phyloP scores from a whole-genome alignment of 2,329 filamentous ascomycete species.

The Daldinia sp. region DNA sequence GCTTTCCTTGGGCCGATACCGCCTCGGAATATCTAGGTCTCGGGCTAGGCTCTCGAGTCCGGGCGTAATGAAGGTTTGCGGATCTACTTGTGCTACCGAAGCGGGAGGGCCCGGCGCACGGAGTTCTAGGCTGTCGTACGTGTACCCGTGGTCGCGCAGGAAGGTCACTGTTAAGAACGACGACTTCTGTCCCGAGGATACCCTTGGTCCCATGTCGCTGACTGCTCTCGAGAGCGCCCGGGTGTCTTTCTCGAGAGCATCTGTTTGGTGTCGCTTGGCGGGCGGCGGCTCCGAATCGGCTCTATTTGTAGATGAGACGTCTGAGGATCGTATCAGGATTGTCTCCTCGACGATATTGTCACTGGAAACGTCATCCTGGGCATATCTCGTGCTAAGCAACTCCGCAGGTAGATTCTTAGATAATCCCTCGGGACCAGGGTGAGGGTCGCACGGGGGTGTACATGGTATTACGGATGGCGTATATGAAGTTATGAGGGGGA shows the following conservation, averaged over 20 bases:
- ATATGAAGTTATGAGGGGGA: conserved; percentile 9
- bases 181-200: conserved; percentile 26
- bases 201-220: conserved; percentile 48
- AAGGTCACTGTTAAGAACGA: conserved; percentile 37
- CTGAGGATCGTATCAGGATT: conserved; percentile 34
- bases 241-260: background rate
- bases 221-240: conserved; percentile 43
- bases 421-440: background rate
- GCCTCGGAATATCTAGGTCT: conserved; percentile 59
- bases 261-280: conserved; percentile 40
- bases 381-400: background rate
- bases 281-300: conserved; percentile 49
- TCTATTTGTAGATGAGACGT: conserved; percentile 23
- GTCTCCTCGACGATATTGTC: conserved; percentile 43
- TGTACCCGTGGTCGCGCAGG: conserved; percentile 40
- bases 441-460: conserved; percentile 22
- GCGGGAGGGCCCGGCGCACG: conserved; percentile 62
- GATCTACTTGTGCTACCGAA: conserved; percentile 53
- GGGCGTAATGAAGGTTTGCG: conserved; percentile 63
- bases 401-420: background rate
- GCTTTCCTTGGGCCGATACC: conserved; percentile 61
- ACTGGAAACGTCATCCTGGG: conserved; percentile 16
- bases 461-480: conserved; percentile 39
- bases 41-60: conserved; percentile 61
- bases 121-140: conserved; percentile 56